phyloP scores from a whole-genome alignment of 2,329 filamentous ascomycete species.

The Nemania sp. region DNA sequence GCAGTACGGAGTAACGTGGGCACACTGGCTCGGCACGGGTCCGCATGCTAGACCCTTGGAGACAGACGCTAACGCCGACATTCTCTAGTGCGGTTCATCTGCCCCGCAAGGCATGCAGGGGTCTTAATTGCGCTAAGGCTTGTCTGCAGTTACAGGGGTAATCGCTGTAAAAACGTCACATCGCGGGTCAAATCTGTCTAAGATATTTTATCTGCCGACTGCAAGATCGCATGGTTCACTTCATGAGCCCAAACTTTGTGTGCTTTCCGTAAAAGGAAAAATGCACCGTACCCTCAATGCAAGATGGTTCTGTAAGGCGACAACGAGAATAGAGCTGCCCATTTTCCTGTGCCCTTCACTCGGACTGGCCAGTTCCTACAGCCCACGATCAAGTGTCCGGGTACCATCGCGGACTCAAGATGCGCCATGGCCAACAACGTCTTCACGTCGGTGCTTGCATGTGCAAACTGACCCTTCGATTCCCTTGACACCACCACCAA shows the following conservation, averaged over 20 bases:
- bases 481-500: not conserved
- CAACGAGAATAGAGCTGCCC: constrained; percentile 47
- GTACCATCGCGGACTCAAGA: constrained; percentile 14
- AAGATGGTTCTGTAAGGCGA: constrained; percentile 48
- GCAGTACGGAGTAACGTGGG: too few relatives aligned
- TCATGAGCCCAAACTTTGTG: constrained; percentile 4
- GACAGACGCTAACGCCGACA: too few relatives aligned
- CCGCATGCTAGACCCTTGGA: too few relatives aligned
- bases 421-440: constrained; percentile 30
- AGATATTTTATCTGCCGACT: not conserved
- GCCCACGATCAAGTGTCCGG: constrained; percentile 15
- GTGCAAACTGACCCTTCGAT: constrained; percentile 28
- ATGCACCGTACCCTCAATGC: constrained; percentile 52
- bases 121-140: not conserved
- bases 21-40: too few relatives aligned
- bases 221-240: not conserved
- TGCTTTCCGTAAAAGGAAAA: constrained; percentile 6
- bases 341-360: constrained; percentile 53
- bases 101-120: not conserved
- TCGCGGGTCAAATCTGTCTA: too few relatives aligned
- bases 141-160: constrained; percentile 14
- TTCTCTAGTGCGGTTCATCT: too few relatives aligned
- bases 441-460: constrained; percentile 37
- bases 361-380: constrained; percentile 19
- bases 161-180: constrained; percentile 14